phyloP scores from a whole-genome alignment of 805 yeast genomes.

The Nakazawaea ishiwadae region DNA sequence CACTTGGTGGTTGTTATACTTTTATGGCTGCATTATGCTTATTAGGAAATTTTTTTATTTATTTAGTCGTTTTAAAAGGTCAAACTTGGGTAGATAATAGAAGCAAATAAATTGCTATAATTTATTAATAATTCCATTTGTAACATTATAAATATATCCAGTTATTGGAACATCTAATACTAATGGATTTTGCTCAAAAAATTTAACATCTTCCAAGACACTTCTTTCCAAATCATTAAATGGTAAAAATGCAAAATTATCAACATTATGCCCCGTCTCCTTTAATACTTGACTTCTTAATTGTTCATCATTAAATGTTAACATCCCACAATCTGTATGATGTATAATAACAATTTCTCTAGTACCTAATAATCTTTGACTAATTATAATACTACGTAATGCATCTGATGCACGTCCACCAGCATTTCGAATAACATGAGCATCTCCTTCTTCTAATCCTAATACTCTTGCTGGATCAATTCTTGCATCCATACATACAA shows the following conservation, averaged over 20 bases:
- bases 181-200: conserved; percentile 24
- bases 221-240: conserved; percentile 30
- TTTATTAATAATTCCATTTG: conserved; percentile 28
- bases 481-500: conserved; percentile 38
- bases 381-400: conserved; percentile 32
- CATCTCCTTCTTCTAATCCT: conserved; percentile 36
- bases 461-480: conserved; percentile 32
- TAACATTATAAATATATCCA: conserved; percentile 35
- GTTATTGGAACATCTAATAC: conserved; percentile 33
- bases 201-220: conserved; percentile 31
- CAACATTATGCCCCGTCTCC: conserved; percentile 26
- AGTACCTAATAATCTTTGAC: conserved; percentile 35
- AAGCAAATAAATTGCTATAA: no score
- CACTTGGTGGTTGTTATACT: conserved; percentile 68
- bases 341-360: conserved; percentile 34
- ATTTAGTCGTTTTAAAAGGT: conserved; percentile 8
- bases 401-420: conserved; percentile 39
- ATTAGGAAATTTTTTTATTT: conserved; percentile 14
- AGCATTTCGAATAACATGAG: conserved; percentile 39
- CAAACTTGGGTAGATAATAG: conserved; percentile 7
- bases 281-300: conserved; percentile 24
- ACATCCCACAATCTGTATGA: conserved; percentile 42
- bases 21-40: conserved; percentile 44
- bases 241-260: conserved; percentile 30
- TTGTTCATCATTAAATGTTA: conserved; percentile 30